Evolutionary conservation across 352 stramenopile genomes (phyloP), one percentile per base, ranked within the genome.

Genomic region (Globisporangium alternatum): DNA sequence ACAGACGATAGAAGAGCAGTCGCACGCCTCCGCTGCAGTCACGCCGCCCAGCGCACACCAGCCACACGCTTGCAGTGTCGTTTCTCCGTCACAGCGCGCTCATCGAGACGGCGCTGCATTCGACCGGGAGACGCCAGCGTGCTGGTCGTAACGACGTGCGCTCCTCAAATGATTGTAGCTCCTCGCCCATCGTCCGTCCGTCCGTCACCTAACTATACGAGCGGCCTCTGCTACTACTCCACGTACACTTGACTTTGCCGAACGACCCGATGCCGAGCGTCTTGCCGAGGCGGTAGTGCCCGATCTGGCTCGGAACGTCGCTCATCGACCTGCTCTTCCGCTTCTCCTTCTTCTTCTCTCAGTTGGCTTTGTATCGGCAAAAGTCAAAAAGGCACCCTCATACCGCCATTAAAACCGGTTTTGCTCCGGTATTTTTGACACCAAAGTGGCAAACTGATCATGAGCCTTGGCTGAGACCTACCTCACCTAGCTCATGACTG

Each of bases 231-330:
- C 7, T 28, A 8, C 15, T 5, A 44, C 35, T 25, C 19, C 51
- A 88, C 90, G 80, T 83, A 99, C 97, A 85, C 64, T 98, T 98
- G 44, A 98, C 95, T 95, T 99, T 99, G 63, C 97, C 98, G 76
- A 99, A 99, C 39, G 97, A 98, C 52, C 98, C 98, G 65, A 99
- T 99, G 35, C 98, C 98, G 60, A 99, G 84, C 74, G 98, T 99
- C 76, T 99, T 99, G 62, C 96, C 96, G 45, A 99, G 82, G 25
- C 97, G 89, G 86, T 99, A 99, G 66, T 98, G 90, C 45, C 97
- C 97, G 39, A 99, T 90, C 67, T 98, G 88, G 47, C 99, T 90
- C 33, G 95, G 95, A 60, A 93, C 78, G 71, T 97, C 81, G 72
- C 75, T 90, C 83, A 91, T 94, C 33, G 48, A 9, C 12, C 48